phyloP scores from a whole-genome alignment of 768 basidiomycete genomes.

The Amanita pseudoporphyria region DNA sequence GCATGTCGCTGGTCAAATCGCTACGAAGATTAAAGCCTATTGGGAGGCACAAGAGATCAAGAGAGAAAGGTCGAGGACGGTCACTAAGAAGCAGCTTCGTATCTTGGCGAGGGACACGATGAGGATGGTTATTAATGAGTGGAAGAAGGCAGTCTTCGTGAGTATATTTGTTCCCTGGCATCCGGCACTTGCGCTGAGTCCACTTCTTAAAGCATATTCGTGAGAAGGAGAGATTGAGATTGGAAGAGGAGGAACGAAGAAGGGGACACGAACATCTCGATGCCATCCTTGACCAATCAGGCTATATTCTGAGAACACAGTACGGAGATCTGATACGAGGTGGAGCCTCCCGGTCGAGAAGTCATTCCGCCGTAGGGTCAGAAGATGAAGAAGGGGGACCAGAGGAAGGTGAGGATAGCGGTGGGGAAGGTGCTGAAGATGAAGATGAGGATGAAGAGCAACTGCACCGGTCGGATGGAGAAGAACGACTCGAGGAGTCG shows the following conservation, averaged over 20 bases:
- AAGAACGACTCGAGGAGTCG: slow-evolving; percentile 7
- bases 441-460: slow-evolving; percentile 22
- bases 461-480: slow-evolving; percentile 2
- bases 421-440: slow-evolving; percentile 21
- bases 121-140: slow-evolving; percentile 62
- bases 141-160: slow-evolving; percentile 84
- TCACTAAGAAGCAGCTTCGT: slow-evolving; percentile 60
- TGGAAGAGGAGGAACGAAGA: slow-evolving; percentile 69
- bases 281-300: slow-evolving; percentile 84
- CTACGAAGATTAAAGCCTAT: slow-evolving; percentile 57
- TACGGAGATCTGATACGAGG: slow-evolving; percentile 50
- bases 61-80: slow-evolving; percentile 46
- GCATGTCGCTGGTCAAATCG: slow-evolving; percentile 45
- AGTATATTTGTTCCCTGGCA: slow-evolving; percentile 20
- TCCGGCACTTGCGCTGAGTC: neutral
- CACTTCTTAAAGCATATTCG: slow-evolving; percentile 50
- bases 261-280: slow-evolving; percentile 82
- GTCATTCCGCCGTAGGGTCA: slow-evolving; percentile 17
- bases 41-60: slow-evolving; percentile 62
- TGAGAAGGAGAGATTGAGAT: slow-evolving; percentile 50
- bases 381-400: slow-evolving; percentile 29
- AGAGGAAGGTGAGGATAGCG: slow-evolving; percentile 20
- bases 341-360: slow-evolving; percentile 41
- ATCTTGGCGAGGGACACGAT: slow-evolving; percentile 64
- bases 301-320: slow-evolving; percentile 78